Conservation (phyloP, 164 flowering plant species). For the Hamamelis virginiana region DNA sequence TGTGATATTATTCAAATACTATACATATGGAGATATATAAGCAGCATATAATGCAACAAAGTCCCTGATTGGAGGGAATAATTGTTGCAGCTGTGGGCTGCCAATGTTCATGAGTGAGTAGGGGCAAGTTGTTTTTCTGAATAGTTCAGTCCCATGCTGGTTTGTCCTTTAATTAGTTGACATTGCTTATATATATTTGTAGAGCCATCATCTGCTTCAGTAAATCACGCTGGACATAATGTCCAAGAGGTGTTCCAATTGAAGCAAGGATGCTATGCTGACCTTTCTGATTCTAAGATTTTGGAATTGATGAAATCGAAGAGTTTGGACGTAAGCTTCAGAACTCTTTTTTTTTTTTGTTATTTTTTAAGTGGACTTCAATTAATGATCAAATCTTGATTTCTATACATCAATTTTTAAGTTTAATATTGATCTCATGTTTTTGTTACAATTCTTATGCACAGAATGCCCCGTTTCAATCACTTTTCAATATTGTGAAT, state of each 20-base stretch:
- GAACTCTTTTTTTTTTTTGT: background rate
- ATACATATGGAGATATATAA: no score
- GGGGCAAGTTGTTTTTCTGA: no score
- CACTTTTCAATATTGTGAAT: conserved; percentile 58
- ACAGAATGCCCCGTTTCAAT: conserved; percentile 80
- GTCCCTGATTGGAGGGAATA: no score
- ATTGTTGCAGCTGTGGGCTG: no score
- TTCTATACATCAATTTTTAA: background rate
- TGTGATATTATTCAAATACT: no score
- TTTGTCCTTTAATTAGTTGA: background rate
- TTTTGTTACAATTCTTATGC: conserved; percentile 9
- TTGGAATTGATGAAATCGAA: conserved; percentile 59
- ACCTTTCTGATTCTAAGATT: conserved; percentile 57
- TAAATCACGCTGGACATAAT: conserved; percentile 41
- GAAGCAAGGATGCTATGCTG: conserved; percentile 49
- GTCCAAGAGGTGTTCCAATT: conserved; percentile 39
- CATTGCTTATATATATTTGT: conserved; percentile 4
- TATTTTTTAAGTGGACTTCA: background rate
- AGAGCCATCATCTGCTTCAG: conserved; percentile 35
- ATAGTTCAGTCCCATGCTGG: background rate
- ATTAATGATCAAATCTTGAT: background rate
- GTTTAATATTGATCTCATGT: conserved; percentile 7
- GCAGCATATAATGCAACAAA: no score
- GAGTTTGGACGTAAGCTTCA: conserved; percentile 62
- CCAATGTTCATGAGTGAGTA: no score